Evolutionary conservation across 768 basidiomycete species (phyloP).

Genomic region (Cystoderma amianthinum): DNA sequence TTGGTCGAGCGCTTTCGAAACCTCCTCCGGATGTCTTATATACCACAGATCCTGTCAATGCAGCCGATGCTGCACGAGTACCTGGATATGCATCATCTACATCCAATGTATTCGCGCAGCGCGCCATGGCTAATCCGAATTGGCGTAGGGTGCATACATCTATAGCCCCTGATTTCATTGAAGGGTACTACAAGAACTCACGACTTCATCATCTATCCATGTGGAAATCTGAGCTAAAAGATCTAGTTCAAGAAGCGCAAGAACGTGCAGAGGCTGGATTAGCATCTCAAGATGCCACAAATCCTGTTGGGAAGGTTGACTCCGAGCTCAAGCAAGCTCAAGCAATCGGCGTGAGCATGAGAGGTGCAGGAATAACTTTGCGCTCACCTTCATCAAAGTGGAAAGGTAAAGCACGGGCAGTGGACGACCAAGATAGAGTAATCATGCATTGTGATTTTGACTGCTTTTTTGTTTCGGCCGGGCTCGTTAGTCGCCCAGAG

Average conservation of each 20-base stretch:
- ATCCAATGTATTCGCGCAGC: slow-evolving; percentile 68
- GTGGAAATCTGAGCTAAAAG: slow-evolving; percentile 88
- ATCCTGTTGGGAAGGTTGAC: slow-evolving; percentile 14
- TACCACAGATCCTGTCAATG: too few species aligned
- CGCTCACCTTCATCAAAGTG: slow-evolving; percentile 42
- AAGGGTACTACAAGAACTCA: slow-evolving; percentile 78
- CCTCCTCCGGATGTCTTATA: slow-evolving; percentile 29
- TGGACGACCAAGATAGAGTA: slow-evolving; percentile 47
- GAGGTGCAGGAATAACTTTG: slow-evolving; percentile 39
- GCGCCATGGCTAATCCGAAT: slow-evolving; percentile 74
- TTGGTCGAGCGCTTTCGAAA: background rate
- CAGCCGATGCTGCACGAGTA: too few species aligned
- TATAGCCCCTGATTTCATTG: slow-evolving; percentile 78
- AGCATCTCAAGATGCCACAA: slow-evolving; percentile 9
- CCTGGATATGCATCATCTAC: slow-evolving; percentile 63
- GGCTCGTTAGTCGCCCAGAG: slow-evolving; percentile 71
- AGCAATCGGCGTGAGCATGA: slow-evolving; percentile 47
- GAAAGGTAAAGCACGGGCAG: slow-evolving; percentile 52
- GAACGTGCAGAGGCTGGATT: slow-evolving; percentile 46
- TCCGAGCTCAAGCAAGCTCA: slow-evolving; percentile 5
- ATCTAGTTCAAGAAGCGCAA: slow-evolving; percentile 75
- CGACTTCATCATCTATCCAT: slow-evolving; percentile 89
- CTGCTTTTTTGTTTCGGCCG: slow-evolving; percentile 95
- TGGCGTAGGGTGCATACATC: slow-evolving; percentile 91
- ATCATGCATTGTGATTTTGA: slow-evolving; percentile 97